Base-by-base conservation (phyloP, 2,329 filamentous ascomycete genomes). In the Apiospora arundinis region DNA sequence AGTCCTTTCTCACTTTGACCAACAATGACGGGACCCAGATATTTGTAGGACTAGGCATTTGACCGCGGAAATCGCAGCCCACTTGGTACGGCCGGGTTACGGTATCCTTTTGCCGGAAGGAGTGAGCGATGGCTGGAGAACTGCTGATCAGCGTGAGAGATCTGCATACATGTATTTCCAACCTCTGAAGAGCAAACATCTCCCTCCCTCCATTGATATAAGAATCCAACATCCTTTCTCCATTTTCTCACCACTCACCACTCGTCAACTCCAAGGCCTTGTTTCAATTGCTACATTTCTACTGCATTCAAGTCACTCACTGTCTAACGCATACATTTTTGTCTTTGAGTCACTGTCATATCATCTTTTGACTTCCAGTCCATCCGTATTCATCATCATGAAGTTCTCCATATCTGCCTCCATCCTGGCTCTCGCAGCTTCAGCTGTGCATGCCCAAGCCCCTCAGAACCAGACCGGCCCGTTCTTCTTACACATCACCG, bases 401-500 rank as follows among this genome's bases (percentile, higher is more conserved):
- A 81, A 77, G 76, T 76, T 76, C 70, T 74, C 77, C 42, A 45
- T 77, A 21, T 72, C 74, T 67, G 68, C 77, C 2, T 68, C 75
- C 68, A 72, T 79, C 25, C 52, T 80, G 68, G 76, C 78, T 73
- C 68, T 80, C 69, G 77, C 77, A 69, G 75, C 75, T 71, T 76
- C 74, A 12, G 73, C 65, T 16, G 78, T 74, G 8, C 76, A 75
- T 21, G 81, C 80, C 16, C 81, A 82, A 72, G 40, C 73, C 1
- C 56, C 56, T 8, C 72, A 65, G 72, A 76, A 74, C 66, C 79
- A 80, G 69, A 77, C 74, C 0, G 80, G 75, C 21, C 80, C 81
- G 56, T 83, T 82, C 75, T 74, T 69, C 68, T 78, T 83, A 16
- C 75, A 79, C 68, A 73, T 83, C 56, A 75, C 73, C n/a, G 77